Percentiles rank a stretch among this genome's conserved stretches.
phyloP scores from a whole-genome alignment of 371 early-diverging fungal species.

The Mucor piriformis region DNA sequence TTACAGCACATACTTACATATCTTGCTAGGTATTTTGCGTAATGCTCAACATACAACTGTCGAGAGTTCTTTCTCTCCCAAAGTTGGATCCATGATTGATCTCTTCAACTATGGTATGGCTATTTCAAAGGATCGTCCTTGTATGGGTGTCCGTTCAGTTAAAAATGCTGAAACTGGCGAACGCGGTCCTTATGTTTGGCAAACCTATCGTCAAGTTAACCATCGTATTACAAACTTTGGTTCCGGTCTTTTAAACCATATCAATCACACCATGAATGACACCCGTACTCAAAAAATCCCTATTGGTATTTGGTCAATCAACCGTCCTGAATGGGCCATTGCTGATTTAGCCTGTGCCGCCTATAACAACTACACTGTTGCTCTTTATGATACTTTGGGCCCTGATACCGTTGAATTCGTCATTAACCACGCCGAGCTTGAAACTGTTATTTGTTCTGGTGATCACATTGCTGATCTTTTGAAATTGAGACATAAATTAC shows the following conservation, averaged over 20 bases:
- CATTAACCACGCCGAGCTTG: slow-evolving; percentile 72
- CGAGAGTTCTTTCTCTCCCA: slow-evolving; percentile 34
- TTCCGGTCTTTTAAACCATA: slow-evolving; percentile 60
- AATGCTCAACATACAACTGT: slow-evolving; percentile 32
- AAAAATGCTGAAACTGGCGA: slow-evolving; percentile 53
- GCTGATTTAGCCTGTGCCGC: slow-evolving; percentile 68
- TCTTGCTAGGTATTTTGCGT: slow-evolving; percentile 40
- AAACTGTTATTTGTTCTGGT: slow-evolving; percentile 75
- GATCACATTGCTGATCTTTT: slow-evolving; percentile 67
- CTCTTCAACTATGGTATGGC: slow-evolving; percentile 45
- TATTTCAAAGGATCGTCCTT: slow-evolving; percentile 45
- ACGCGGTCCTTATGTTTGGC: slow-evolving; percentile 78
- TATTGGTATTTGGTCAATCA: slow-evolving; percentile 76
- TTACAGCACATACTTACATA: slow-evolving; percentile 1
- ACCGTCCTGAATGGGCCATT: slow-evolving; percentile 93
- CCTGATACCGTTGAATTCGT: slow-evolving; percentile 72
- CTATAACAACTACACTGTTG: slow-evolving; percentile 75
- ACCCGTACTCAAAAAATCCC: slow-evolving; percentile 39
- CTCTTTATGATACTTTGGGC: slow-evolving; percentile 97
- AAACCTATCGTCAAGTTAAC: slow-evolving; percentile 72
- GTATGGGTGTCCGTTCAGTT: slow-evolving; percentile 58
- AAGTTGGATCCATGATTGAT: slow-evolving; percentile 48
- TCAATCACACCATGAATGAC: slow-evolving; percentile 39
- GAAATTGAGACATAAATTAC: slow-evolving; percentile 55
- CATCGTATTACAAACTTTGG: slow-evolving; percentile 74